phyloP scores from a whole-genome alignment of 108 stramenopile species.

The Schizochytrium sp. region DNA sequence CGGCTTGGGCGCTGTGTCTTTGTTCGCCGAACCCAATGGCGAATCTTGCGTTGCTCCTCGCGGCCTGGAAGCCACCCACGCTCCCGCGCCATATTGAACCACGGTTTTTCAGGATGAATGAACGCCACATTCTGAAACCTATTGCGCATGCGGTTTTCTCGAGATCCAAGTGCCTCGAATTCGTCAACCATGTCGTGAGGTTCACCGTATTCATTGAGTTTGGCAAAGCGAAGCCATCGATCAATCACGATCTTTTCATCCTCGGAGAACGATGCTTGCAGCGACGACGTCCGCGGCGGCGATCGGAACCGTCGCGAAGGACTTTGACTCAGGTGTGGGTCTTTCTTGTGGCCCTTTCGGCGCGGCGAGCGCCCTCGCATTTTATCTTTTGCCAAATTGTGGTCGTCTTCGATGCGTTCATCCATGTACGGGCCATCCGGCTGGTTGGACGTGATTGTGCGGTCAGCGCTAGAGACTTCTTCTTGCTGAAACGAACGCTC shows the following conservation, averaged over 20 bases:
- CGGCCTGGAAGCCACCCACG: neutral
- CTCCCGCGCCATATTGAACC: neutral
- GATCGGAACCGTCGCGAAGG: neutral
- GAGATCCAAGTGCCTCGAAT: too few species aligned
- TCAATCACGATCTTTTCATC: neutral
- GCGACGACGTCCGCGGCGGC: neutral
- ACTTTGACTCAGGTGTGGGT: too few species aligned
- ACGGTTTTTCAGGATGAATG: neutral
- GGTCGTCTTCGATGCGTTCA: too few species aligned
- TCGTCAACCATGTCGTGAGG: neutral
- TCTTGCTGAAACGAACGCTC: neutral
- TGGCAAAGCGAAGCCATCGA: neutral
- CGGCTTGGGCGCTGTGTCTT: neutral
- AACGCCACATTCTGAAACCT: neutral
- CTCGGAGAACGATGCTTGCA: neutral
- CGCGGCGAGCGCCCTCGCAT: too few species aligned
- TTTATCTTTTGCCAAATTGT: too few species aligned
- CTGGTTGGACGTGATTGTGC: neutral
- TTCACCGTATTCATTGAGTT: neutral
- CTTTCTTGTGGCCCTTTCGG: too few species aligned
- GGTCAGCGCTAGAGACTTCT: neutral
- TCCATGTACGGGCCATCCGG: too few species aligned
- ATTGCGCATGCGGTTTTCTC: too few species aligned
- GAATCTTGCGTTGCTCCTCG: neutral
- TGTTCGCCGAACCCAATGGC: neutral